Percentiles rank a stretch among this genome's conserved stretches.
phyloP scores from a whole-genome alignment of 2,329 filamentous ascomycete genomes.

The Cylindrodendrum hubeiense region DNA sequence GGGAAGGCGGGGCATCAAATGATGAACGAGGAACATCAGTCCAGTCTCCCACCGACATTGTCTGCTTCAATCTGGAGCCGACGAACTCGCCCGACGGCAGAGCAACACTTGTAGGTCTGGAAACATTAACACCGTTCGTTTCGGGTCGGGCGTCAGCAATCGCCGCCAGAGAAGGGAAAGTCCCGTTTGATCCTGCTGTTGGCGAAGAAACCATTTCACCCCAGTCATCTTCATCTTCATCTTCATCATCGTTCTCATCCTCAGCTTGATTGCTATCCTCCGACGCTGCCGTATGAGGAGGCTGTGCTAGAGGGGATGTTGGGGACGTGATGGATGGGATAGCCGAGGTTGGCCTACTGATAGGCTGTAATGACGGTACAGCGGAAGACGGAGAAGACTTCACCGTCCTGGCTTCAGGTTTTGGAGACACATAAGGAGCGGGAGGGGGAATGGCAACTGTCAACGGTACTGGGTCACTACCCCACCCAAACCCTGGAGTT shows the following conservation, averaged over 20 bases:
- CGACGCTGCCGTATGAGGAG: slow-evolving; percentile 33
- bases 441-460: slow-evolving; percentile 34
- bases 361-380: slow-evolving; percentile 27
- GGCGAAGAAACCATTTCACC: slow-evolving; percentile 67
- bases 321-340: slow-evolving; percentile 21
- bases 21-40: slow-evolving; percentile 21
- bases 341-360: slow-evolving; percentile 12
- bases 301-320: slow-evolving; percentile 38
- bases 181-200: slow-evolving; percentile 31
- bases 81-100: slow-evolving; percentile 23
- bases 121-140: slow-evolving; percentile 7
- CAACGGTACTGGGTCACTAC: slow-evolving; percentile 34
- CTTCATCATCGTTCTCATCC: slow-evolving; percentile 14
- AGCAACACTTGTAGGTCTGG: slow-evolving; percentile 26
- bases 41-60: slow-evolving; percentile 7
- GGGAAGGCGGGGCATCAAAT: slow-evolving; percentile 19
- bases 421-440: slow-evolving; percentile 18
- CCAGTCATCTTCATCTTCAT: slow-evolving; percentile 68
- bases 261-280: slow-evolving; percentile 7
- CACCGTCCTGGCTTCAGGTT: slow-evolving; percentile 16
- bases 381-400: slow-evolving; percentile 23
- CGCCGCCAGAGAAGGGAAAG: slow-evolving; percentile 35
- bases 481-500: slow-evolving; percentile 49
- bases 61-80: slow-evolving; percentile 1
- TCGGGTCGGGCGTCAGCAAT: slow-evolving; percentile 11